A percentile compares a stretch with the other conserved stretches of the same genome.
These are phyloP conservation scores for Quercus lobata DNA, from an alignment of 331 rosid genomes.

Conservation along the genomic window DNA sequence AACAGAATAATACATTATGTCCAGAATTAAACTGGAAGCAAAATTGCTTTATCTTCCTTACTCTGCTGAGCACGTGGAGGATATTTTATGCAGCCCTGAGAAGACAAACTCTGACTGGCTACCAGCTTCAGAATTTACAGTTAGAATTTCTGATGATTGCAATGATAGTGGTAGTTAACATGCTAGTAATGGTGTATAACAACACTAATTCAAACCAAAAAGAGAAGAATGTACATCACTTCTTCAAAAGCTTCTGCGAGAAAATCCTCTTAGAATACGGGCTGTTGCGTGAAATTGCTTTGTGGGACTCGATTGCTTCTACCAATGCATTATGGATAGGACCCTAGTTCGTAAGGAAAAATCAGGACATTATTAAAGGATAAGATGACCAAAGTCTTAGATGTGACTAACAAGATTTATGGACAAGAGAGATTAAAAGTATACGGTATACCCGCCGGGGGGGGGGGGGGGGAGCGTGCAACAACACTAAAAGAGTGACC, in stretches of 20 bases:
- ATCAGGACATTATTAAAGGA: neutral
- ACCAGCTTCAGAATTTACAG: conserved; percentile 33
- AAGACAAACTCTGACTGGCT: conserved; percentile 24
- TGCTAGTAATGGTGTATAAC: conserved; percentile 18
- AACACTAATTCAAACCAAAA: conserved; percentile 18
- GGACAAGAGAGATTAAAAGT: neutral
- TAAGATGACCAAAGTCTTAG: neutral
- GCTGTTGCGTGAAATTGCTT: conserved; percentile 44
- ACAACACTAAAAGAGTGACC: too few species aligned
- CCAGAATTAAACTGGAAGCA: conserved; percentile 17
- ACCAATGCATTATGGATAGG: conserved; percentile 33
- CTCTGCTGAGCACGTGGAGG: conserved; percentile 17
- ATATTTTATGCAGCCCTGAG: conserved; percentile 13
- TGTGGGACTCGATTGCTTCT: conserved; percentile 43
- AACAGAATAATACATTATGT: conserved; percentile 29
- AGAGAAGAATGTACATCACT: conserved; percentile 40
- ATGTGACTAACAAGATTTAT: neutral
- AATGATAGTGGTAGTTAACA: conserved; percentile 16
- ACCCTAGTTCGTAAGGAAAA: conserved; percentile 39
- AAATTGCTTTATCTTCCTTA: conserved; percentile 10
- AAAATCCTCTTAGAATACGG: conserved; percentile 62
- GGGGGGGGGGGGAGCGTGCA: neutral
- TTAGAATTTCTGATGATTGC: conserved; percentile 25
- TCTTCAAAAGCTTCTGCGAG: conserved; percentile 54
- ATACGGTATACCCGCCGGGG: too few species aligned